A percentile compares a stretch with the other conserved stretches of the same genome.
Evolutionary conservation across 371 early-diverging fungal genomes (phyloP).

Genomic region (Lichtheimia hyalospora): DNA sequence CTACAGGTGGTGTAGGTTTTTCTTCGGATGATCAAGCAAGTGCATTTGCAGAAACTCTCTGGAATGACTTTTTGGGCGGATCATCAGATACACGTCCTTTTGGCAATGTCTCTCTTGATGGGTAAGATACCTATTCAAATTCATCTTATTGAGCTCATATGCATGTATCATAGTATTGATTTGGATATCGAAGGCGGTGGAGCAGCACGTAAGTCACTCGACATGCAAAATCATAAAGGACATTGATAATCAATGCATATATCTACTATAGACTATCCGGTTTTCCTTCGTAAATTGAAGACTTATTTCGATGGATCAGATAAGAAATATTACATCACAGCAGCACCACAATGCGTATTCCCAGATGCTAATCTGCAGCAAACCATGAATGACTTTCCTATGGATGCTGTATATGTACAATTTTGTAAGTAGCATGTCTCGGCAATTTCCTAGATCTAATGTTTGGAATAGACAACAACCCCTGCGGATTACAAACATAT

Average conservation of each 20-base stretch:
- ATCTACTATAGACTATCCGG: constrained; percentile 49
- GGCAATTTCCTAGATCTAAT: constrained; percentile 52
- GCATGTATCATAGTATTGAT: constrained; percentile 45
- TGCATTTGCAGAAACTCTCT: constrained; percentile 54
- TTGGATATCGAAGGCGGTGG: constrained; percentile 65
- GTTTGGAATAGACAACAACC: constrained; percentile 65
- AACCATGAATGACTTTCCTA: constrained; percentile 51
- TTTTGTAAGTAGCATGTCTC: constrained; percentile 69
- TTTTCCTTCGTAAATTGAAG: constrained; percentile 51
- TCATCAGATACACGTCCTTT: constrained; percentile 52
- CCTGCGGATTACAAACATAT: constrained; percentile 60
- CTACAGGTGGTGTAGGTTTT: constrained; percentile 55
- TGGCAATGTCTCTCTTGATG: constrained; percentile 59
- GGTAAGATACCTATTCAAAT: constrained; percentile 21
- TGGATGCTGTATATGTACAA: constrained; percentile 74
- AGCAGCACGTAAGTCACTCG: constrained; percentile 31
- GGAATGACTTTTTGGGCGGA: constrained; percentile 64
- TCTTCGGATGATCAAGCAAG: constrained; percentile 37
- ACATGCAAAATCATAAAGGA: neutral
- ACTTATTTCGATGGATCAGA: constrained; percentile 26
- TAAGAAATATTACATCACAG: constrained; percentile 58
- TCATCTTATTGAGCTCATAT: neutral
- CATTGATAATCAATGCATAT: neutral
- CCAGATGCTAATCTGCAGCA: constrained; percentile 64
- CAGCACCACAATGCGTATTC: constrained; percentile 76